Evolutionary conservation across 140 eudicot genomes (phyloP), one percentile per base, ranked within the genome.

Genomic region (Ambrosia hybrid): DNA sequence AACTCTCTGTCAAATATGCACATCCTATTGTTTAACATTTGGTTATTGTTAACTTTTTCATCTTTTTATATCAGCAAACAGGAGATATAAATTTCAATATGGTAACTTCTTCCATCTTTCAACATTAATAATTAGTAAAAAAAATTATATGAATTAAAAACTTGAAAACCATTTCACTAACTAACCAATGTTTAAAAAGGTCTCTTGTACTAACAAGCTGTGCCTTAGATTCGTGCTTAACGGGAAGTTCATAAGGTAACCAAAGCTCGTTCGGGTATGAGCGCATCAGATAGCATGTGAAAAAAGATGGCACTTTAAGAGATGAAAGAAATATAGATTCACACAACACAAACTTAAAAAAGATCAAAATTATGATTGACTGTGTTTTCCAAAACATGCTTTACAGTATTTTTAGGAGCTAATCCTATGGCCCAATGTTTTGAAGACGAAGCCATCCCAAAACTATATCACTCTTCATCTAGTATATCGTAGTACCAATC

Each of bases 371-470:
- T 52, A 49, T 55, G 59, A 34, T 72, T 21, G 45, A 70, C 52
- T 43, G 55, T 71, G 74, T 72, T 37, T 64, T 72, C 57, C 74
- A 66, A 73, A 65, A 78, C 83, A 65, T 67, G 57, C 74, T 78
- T 78, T 78, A 78, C 83, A 78, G 57, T 66, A 53, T 72, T 73
- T 57, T 78, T 17, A 60, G 71, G n/a, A 76, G 63, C 71, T 57
- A 72, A 57, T 59, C 69, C 82, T 78, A 78, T 10, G n/a, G 13
- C 73, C 51, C 30, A 51, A 39, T 63, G 51, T 63, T 38, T 5
- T 38, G 68, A 63, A 63, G 68, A 5, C n/a, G 26, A 63, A 37
- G 38, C n/a, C 51, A 63, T n/a, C 68, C 51, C 30, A 63, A 63
- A 63, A 78, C 36, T 15, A 52, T 49, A 78, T 56, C 73, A 71